Base-by-base conservation (phyloP, 768 basidiomycete species). In the Boletus vinaceobasis region DNA sequence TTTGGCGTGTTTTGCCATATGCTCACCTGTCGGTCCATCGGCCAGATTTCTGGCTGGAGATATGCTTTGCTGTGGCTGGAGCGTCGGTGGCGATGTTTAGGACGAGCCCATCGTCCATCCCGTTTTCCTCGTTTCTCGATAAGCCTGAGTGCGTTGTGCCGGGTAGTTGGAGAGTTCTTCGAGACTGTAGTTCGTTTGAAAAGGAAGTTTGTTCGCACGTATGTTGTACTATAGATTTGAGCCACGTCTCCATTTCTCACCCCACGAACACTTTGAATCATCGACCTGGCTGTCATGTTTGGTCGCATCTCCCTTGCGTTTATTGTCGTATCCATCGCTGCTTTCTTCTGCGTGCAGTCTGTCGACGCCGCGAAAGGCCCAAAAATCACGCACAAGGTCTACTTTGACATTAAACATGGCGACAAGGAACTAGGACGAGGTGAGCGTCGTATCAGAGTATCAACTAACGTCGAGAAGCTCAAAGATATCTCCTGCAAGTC, bases 321-420 rank as follows among this genome's bases (percentile, higher is more conserved):
- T 57, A 66, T 88, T 43, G 68, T 86, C 50, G 74, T 88, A 42
- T 79, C 86, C 27, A 49, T 90, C 52, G 82, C 81, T 10, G 84
- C 88, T 0, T 74, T 90, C 64, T 85, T 91, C 74, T 87, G 83
- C 63, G 81, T 79, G 5, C 82, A 84, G 67, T 79, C 83, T 32
- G 90, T 75, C 9, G 87, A 93, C 60, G 93, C 93, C 13, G 81
- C 83, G 32, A 95, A 92, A 65, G 87, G 88, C 15, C 96, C 96
- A 14, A 86, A 80, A 74, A 86, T 98, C 64, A 97, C 96, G 43
- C 77, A 90, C 81, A 93, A 88, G 74, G 87, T 97, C 61, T 97
- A 85, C 79, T 97, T 98, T 68, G 94, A 97, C 72, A 86, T 98
- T 54, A 86, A 88, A 64, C 95, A 97, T 73, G 96, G 96, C 29